phyloP scores from a whole-genome alignment of 805 yeast species.

The Candida ficus region DNA sequence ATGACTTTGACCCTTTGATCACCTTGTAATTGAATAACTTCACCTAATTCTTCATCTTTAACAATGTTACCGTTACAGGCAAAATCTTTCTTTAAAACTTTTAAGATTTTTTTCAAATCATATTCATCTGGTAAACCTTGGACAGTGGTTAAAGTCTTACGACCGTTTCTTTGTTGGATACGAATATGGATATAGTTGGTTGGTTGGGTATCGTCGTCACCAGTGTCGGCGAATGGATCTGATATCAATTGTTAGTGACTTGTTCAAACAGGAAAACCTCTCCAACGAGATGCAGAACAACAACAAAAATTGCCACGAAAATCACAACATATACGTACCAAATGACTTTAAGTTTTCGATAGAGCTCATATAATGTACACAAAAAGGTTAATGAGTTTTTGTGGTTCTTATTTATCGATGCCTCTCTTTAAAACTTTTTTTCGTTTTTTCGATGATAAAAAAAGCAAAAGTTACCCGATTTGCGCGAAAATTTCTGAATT shows the following conservation, averaged over 20 bases:
- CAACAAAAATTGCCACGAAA: no score
- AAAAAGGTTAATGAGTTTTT: not conserved
- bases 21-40: slow-evolving; percentile 96
- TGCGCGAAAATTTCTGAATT: not conserved
- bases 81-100: slow-evolving; percentile 93
- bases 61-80: slow-evolving; percentile 99
- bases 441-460: not conserved
- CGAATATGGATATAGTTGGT: slow-evolving; percentile 96
- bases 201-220: slow-evolving; percentile 97
- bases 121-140: slow-evolving; percentile 96
- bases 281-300: not conserved
- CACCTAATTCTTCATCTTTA: slow-evolving; percentile 93
- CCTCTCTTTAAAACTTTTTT: not conserved
- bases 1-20: slow-evolving; percentile 96
- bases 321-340: slow-evolving; percentile 49
- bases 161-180: slow-evolving; percentile 99
- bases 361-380: slow-evolving; percentile 57
- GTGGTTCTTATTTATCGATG: not conserved
- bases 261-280: no score
- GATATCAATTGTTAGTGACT: slow-evolving; percentile 1
- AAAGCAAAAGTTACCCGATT: not conserved
- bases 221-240: slow-evolving; percentile 99
- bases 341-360: slow-evolving; percentile 85
- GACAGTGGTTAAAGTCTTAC: slow-evolving; percentile 96
- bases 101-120: slow-evolving; percentile 88